Conservation (phyloP, 2,329 filamentous ascomycete genomes). For the Colletotrichum neosansevieriae region DNA sequence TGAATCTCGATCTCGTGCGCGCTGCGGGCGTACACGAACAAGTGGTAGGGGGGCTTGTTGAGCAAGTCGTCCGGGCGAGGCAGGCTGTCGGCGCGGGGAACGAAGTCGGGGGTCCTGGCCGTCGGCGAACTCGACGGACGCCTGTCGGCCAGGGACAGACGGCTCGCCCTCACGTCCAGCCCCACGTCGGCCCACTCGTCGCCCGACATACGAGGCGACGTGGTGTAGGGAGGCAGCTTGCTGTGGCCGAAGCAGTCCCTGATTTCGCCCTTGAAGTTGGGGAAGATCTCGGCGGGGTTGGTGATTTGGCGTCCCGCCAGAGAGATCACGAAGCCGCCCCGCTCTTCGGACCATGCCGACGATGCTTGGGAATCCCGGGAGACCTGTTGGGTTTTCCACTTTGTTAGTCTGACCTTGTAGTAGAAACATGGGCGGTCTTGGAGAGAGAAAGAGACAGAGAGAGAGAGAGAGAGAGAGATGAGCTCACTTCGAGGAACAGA, state of each 20-base stretch:
- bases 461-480: background rate
- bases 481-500: conserved; percentile 53
- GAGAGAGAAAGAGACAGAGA: too few relatives aligned
- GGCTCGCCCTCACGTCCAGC: conserved; percentile 47
- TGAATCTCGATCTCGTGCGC: conserved; percentile 55
- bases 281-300: conserved; percentile 50
- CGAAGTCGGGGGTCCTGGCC: conserved; percentile 44
- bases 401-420: background rate
- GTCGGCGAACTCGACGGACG: background rate
- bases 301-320: conserved; percentile 51
- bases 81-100: conserved; percentile 57
- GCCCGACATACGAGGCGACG: conserved; percentile 15
- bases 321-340: conserved; percentile 53
- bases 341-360: conserved; percentile 54
- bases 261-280: conserved; percentile 51
- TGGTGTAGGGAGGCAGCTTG: conserved; percentile 12
- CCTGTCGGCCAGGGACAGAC: conserved; percentile 37
- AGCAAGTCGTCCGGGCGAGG: conserved; percentile 62
- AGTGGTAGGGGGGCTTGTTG: conserved; percentile 60
- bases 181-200: conserved; percentile 62
- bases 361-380: conserved; percentile 46
- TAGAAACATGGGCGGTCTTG: background rate
- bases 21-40: conserved; percentile 52
- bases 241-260: conserved; percentile 51
- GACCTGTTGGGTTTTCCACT: conserved; percentile 33